These are phyloP conservation scores for Akanthomyces muscarius DNA, from an alignment of 2,329 filamentous ascomycete species.

Conservation along the genomic window DNA sequence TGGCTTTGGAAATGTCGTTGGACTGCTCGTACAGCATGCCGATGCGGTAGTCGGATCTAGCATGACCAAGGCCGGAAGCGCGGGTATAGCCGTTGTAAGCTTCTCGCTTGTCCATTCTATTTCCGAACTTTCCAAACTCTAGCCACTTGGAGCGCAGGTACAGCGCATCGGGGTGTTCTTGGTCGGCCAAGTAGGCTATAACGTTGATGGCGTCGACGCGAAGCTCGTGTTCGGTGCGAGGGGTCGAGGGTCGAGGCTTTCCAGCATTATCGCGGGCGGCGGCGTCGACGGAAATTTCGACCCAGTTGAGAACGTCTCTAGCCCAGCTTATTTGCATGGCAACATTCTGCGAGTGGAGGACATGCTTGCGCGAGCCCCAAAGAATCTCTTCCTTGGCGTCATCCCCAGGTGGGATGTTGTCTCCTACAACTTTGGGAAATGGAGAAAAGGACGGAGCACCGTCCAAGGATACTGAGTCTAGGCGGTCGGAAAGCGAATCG, in stretches of 20 bases:
- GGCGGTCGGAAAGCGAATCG: slow-evolving; percentile 33
- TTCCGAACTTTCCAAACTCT: slow-evolving; percentile 94
- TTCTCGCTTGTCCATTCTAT: slow-evolving; percentile 88
- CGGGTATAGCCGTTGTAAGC: slow-evolving; percentile 82
- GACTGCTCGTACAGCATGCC: slow-evolving; percentile 98
- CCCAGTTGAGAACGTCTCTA: slow-evolving; percentile 83
- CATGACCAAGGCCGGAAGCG: slow-evolving; percentile 82
- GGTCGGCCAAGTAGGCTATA: slow-evolving; percentile 81
- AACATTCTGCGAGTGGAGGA: slow-evolving; percentile 89
- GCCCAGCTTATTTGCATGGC: slow-evolving; percentile 97
- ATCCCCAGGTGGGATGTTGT: slow-evolving; percentile 88
- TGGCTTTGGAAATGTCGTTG: slow-evolving; percentile 85
- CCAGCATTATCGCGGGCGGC: slow-evolving; percentile 58
- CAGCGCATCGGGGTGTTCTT: slow-evolving; percentile 87
- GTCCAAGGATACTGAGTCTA: slow-evolving; percentile 46
- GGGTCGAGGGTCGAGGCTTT: slow-evolving; percentile 66
- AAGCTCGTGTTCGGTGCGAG: slow-evolving; percentile 83
- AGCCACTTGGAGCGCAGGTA: slow-evolving; percentile 97
- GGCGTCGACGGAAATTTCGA: slow-evolving; percentile 77
- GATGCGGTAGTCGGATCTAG: slow-evolving; percentile 90
- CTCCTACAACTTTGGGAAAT: slow-evolving; percentile 80
- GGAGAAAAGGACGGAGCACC: slow-evolving; percentile 75
- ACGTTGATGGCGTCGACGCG: slow-evolving; percentile 88
- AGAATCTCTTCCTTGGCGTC: slow-evolving; percentile 90
- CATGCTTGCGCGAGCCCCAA: slow-evolving; percentile 76